These are phyloP conservation scores for Dipteronia sinensis DNA, from an alignment of 345 rosid genomes.

Conservation along the genomic window DNA sequence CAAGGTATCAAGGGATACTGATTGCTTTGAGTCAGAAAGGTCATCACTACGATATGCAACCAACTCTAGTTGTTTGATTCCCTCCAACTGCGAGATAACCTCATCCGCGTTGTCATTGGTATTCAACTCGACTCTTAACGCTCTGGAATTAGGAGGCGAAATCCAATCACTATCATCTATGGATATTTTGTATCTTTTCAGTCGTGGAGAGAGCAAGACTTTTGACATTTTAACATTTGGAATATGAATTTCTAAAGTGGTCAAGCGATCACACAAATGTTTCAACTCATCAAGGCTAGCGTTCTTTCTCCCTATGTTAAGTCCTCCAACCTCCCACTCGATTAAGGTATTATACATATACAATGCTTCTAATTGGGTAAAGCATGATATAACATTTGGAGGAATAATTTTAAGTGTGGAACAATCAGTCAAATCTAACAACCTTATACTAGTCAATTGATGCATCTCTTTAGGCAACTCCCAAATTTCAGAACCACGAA, in stretches of 20 bases:
- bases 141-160: background rate
- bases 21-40: background rate
- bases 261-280: background rate
- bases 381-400: slow-evolving; percentile 13
- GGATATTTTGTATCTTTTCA: slow-evolving; percentile 18
- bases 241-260: slow-evolving; percentile 19
- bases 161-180: slow-evolving; percentile 23
- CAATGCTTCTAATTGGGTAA: slow-evolving; percentile 24
- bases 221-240: background rate
- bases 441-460: slow-evolving; percentile 5
- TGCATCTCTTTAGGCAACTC: slow-evolving; percentile 6
- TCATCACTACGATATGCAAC: slow-evolving; percentile 8
- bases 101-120: too few relatives aligned
- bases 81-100: background rate
- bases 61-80: slow-evolving; percentile 9
- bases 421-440: slow-evolving; percentile 25
- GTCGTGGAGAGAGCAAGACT: slow-evolving; percentile 1
- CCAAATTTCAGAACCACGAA: slow-evolving; percentile 2
- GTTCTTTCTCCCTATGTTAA: background rate
- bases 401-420: slow-evolving; percentile 11
- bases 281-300: slow-evolving; percentile 25
- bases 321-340: slow-evolving; percentile 13
- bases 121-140: slow-evolving; percentile 20
- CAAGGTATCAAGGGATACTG: background rate
- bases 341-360: background rate